Conservation (phyloP, 768 basidiomycete genomes). For the Mycena crocata region DNA sequence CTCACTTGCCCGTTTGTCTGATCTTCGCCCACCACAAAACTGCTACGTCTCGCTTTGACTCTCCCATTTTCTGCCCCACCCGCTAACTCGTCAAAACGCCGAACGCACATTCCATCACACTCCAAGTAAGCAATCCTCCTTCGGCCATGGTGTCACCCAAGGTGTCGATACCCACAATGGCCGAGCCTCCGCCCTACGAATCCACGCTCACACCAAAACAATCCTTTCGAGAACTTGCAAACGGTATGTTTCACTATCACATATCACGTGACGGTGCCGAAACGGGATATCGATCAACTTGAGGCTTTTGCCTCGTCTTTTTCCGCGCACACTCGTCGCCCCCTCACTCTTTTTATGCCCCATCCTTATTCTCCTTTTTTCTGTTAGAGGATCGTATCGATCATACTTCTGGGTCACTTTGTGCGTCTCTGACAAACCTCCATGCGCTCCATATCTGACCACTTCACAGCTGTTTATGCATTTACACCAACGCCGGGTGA, state of each 20-base stretch:
- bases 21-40: no score
- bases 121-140: no score
- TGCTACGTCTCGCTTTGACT: no score
- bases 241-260: constrained; percentile 11
- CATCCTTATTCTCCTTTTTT: constrained; percentile 13
- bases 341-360: constrained; percentile 26
- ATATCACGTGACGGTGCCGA: constrained; percentile 10
- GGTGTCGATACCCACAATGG: not conserved
- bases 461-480: constrained; percentile 26
- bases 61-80: no score
- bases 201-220: not conserved
- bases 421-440: not conserved
- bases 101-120: no score
- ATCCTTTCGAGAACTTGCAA: not conserved
- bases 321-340: not conserved
- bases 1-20: no score
- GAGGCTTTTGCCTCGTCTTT: not conserved
- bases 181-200: not conserved
- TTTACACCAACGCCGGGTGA: constrained; percentile 10
- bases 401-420: not conserved
- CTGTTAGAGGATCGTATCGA: constrained; percentile 22
- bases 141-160: not conserved
- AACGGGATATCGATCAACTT: constrained; percentile 15
- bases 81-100: no score
- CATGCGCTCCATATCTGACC: constrained; percentile 5